Conservation (phyloP, 2,329 filamentous ascomycete genomes). For the Clonostachys sp. region DNA sequence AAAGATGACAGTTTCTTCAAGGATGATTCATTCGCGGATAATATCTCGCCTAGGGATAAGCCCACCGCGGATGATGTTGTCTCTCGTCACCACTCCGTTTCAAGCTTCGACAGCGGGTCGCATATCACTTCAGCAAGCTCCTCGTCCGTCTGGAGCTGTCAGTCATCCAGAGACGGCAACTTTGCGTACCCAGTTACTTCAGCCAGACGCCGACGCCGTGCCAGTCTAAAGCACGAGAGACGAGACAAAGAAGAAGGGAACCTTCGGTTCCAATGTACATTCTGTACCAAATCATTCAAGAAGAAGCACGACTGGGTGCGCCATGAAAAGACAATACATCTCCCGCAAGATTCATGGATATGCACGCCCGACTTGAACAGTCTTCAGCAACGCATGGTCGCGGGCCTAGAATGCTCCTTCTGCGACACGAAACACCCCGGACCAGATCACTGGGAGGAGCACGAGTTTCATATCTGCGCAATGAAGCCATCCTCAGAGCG, state of each 20-base stretch:
- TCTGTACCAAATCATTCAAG: conserved; percentile 1
- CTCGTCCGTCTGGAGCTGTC: too few species aligned
- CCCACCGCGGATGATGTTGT: too few species aligned
- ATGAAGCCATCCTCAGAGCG: conserved; percentile 37
- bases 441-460: conserved; percentile 27
- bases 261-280: conserved; percentile 2
- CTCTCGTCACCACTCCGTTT: too few species aligned
- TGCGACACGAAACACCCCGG: conserved; percentile 25
- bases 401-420: conserved; percentile 21
- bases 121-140: too few species aligned
- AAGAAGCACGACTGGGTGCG: conserved; percentile 16
- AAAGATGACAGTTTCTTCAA: too few species aligned
- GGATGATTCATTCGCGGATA: too few species aligned
- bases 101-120: too few species aligned
- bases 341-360: conserved; percentile 39
- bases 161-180: too few species aligned
- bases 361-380: conserved; percentile 26
- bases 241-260: neutral
- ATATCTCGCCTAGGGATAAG: too few species aligned
- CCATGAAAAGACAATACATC: conserved; percentile 45
- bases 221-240: too few species aligned
- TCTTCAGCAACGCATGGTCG: conserved; percentile 16
- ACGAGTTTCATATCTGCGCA: conserved; percentile 42
- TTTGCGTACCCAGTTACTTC: too few species aligned
- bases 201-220: too few species aligned